phyloP scores from a whole-genome alignment of 1,139 yeast species.

The Zygoascus meyerae region DNA sequence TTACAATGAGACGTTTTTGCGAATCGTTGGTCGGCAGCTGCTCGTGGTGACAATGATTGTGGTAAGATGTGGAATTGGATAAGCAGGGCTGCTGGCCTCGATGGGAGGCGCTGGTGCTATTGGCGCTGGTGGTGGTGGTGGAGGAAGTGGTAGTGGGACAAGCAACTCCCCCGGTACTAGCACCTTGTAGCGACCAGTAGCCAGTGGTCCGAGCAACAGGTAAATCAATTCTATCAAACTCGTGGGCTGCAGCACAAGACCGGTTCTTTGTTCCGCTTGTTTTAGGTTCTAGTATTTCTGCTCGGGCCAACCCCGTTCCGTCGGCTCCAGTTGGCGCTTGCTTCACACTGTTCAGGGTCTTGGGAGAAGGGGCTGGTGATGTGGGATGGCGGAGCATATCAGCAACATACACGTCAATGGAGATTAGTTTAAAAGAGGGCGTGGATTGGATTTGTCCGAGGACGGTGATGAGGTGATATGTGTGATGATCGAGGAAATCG shows the following conservation, averaged over 20 bases:
- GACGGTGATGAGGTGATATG: no score
- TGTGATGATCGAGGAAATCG: no score
- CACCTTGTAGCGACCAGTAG: no score
- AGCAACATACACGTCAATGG: background rate
- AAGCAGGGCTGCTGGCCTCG: constrained; percentile 3
- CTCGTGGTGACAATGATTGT: background rate
- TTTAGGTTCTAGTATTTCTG: background rate
- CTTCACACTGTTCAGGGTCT: background rate
- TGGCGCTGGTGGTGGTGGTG: background rate
- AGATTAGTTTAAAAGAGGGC: no score
- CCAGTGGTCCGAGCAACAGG: no score
- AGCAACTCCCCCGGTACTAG: no score
- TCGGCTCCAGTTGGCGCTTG: background rate
- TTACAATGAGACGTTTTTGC: no score
- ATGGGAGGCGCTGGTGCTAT: background rate
- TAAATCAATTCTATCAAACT: no score
- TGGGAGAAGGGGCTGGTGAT: constrained; percentile 3
- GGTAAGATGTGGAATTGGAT: background rate
- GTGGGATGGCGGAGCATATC: background rate
- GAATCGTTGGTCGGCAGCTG: no score
- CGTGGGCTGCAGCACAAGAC: background rate
- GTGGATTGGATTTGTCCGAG: no score
- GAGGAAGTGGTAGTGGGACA: no score
- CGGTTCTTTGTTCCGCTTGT: background rate
- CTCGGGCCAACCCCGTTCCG: background rate